A percentile compares a stretch with the other conserved stretches of the same genome.
These are phyloP conservation scores for Saccharomycopsis capsularis DNA, from an alignment of 805 yeast genomes.

Conservation along the genomic window DNA sequence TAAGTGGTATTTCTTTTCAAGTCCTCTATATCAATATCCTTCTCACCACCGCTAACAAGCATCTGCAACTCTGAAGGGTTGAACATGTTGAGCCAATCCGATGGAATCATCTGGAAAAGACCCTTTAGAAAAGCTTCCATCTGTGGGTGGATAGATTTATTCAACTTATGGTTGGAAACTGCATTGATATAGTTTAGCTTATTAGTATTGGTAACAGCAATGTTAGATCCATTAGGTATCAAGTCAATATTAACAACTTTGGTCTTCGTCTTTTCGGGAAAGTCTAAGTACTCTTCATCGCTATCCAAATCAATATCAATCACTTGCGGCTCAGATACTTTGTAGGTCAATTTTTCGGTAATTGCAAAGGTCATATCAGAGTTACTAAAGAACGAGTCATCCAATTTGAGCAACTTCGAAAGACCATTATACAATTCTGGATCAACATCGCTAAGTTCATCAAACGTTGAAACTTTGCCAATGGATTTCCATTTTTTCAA, in stretches of 20 bases:
- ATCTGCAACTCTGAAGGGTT: conserved; percentile 77
- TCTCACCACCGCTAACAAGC: conserved; percentile 73
- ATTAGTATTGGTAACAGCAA: conserved; percentile 53
- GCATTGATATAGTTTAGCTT: conserved; percentile 68
- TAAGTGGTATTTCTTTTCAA: conserved; percentile 54
- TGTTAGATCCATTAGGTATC: conserved; percentile 49
- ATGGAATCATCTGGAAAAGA: conserved; percentile 55
- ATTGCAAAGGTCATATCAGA: conserved; percentile 64
- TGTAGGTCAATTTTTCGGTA: conserved; percentile 36
- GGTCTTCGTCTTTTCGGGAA: background rate
- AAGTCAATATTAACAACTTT: conserved; percentile 41
- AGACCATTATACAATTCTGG: conserved; percentile 56
- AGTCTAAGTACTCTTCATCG: background rate
- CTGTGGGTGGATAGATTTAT: conserved; percentile 51
- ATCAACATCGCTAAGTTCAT: conserved; percentile 72
- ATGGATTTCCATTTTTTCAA: conserved; percentile 55
- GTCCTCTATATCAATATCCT: conserved; percentile 65
- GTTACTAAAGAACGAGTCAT: conserved; percentile 43
- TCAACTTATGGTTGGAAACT: conserved; percentile 72
- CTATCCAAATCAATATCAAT: background rate
- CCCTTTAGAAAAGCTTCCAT: conserved; percentile 64
- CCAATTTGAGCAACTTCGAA: conserved; percentile 51
- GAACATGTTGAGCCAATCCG: conserved; percentile 78
- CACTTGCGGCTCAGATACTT: background rate
- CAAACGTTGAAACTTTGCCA: conserved; percentile 51